Conservation (phyloP, 805 yeast species). For the Candida taoyuanica region DNA sequence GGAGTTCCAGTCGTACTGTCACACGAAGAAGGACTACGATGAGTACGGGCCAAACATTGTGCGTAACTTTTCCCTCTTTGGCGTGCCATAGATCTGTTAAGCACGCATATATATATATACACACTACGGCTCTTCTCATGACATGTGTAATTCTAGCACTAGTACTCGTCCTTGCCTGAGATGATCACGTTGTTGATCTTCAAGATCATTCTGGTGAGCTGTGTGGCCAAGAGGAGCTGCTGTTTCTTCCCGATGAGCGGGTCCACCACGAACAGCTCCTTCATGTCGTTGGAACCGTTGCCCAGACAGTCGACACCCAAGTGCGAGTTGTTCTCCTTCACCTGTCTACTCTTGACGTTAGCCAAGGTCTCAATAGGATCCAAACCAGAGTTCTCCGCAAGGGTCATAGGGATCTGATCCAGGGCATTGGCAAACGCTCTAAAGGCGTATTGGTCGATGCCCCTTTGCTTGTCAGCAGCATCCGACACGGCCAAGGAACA, state of each 20-base stretch:
- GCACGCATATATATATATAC: no score
- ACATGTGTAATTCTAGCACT: no score
- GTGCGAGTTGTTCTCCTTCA: conserved; percentile 60
- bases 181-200: conserved; percentile 96
- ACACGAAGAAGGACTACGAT: conserved; percentile 95
- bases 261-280: conserved; percentile 88
- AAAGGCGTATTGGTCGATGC: conserved; percentile 97
- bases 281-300: conserved; percentile 86
- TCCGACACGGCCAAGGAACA: conserved; percentile 88
- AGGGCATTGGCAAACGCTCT: conserved; percentile 90
- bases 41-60: conserved; percentile 98
- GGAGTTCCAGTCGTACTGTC: conserved; percentile 93
- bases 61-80: conserved; percentile 91
- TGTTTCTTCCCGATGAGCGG: conserved; percentile 97
- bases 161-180: conserved; percentile 76
- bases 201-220: conserved; percentile 94
- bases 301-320: conserved; percentile 95
- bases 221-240: conserved; percentile 93
- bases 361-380: conserved; percentile 91
- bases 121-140: no score
- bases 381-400: conserved; percentile 96
- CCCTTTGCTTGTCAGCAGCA: conserved; percentile 89
- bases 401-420: conserved; percentile 87
- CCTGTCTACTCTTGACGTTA: conserved; percentile 76
- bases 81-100: no score